Conservation (phyloP, 164 flowering plant genomes). For the Kalanchoe fedtschenkoi region DNA sequence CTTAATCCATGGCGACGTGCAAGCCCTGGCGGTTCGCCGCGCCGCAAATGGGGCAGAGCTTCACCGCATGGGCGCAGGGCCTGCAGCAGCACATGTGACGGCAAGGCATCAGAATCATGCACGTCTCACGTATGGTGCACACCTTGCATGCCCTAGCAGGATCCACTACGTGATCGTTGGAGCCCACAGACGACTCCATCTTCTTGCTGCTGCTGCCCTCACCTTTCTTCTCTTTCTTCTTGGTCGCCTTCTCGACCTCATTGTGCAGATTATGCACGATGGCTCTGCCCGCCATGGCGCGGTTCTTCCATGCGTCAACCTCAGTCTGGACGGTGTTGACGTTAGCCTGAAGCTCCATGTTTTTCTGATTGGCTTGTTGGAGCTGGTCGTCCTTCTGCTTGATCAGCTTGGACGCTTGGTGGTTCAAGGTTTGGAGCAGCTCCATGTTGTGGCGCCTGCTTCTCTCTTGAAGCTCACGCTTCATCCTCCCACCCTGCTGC, state of each 20-base stretch:
- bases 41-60: slow-evolving; percentile 31
- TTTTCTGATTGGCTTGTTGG: slow-evolving; percentile 18
- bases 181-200: not conserved
- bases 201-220: no score
- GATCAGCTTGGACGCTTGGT: slow-evolving; percentile 15
- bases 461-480: slow-evolving; percentile 27
- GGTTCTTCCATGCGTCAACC: slow-evolving; percentile 19
- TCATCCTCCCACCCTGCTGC: slow-evolving; percentile 45
- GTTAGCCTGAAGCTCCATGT: slow-evolving; percentile 26
- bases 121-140: slow-evolving; percentile 11
- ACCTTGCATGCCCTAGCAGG: slow-evolving; percentile 15
- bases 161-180: not conserved
- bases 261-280: slow-evolving; percentile 16
- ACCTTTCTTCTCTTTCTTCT: no score
- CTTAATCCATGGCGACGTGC: no score
- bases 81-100: slow-evolving; percentile 44
- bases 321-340: slow-evolving; percentile 24
- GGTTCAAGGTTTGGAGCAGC: slow-evolving; percentile 20
- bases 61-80: slow-evolving; percentile 25
- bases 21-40: no score
- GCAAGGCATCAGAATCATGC: slow-evolving; percentile 33
- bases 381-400: slow-evolving; percentile 33
- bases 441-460: slow-evolving; percentile 18
- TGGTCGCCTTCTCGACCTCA: not conserved
- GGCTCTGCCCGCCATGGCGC: slow-evolving; percentile 19